Percentiles rank a stretch among this genome's conserved stretches.
Conservation (phyloP, 2,329 filamentous ascomycete genomes). For the Chaetomium strumarium region DNA sequence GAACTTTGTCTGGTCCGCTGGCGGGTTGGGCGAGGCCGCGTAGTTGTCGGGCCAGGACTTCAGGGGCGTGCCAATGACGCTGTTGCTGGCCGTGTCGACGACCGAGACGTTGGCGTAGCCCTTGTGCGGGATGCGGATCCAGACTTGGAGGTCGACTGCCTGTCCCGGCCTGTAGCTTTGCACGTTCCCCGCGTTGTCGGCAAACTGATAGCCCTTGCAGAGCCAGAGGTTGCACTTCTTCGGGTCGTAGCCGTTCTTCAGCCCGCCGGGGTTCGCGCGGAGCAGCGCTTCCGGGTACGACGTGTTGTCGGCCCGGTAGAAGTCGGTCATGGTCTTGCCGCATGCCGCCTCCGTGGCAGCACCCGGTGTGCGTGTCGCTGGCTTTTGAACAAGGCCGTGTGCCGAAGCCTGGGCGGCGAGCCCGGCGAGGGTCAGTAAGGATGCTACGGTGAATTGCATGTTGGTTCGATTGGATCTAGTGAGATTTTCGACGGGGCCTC, state of each 20-base stretch:
- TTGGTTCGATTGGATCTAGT: neutral
- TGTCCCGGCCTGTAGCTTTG: constrained; percentile 37
- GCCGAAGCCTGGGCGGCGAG: constrained; percentile 17
- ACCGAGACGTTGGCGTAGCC: constrained; percentile 45
- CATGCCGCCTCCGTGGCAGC: constrained; percentile 26
- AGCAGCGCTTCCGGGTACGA: constrained; percentile 31
- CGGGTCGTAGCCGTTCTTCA: constrained; percentile 24
- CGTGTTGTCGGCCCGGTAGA: constrained; percentile 30
- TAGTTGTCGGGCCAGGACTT: constrained; percentile 27
- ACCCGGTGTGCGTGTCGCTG: constrained; percentile 26
- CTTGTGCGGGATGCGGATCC: constrained; percentile 41
- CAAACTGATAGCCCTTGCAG: constrained; percentile 37
- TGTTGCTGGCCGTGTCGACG: constrained; percentile 41
- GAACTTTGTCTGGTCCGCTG: constrained; percentile 29
- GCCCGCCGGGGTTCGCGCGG: constrained; percentile 23
- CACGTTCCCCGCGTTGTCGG: constrained; percentile 34
- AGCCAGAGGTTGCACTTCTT: constrained; percentile 35
- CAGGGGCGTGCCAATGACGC: constrained; percentile 41
- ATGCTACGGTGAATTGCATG: constrained; percentile 17
- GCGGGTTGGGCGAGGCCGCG: constrained; percentile 25
- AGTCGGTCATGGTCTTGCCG: constrained; percentile 27
- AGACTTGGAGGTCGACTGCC: constrained; percentile 36
- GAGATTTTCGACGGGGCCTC: too few species aligned
- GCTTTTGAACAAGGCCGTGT: constrained; percentile 27
- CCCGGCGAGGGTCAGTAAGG: constrained; percentile 17